Evolutionary conservation across 208 protist genomes (phyloP).

Genomic region (Strigomonas galati): DNA sequence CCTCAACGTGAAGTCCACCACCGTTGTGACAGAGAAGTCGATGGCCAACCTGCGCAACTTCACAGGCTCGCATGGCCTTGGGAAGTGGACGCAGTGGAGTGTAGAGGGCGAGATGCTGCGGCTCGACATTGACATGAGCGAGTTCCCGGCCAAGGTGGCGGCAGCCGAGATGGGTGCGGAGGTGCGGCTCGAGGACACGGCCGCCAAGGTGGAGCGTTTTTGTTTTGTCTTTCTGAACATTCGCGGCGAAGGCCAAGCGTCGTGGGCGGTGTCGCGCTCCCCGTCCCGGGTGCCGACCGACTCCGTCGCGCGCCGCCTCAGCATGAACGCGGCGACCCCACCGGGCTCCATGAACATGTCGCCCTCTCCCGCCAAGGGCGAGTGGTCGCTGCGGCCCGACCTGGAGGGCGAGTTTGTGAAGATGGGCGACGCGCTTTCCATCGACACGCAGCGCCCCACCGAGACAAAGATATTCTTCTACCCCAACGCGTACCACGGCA

Average conservation of each 20-base stretch:
- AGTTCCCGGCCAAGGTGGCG: not conserved
- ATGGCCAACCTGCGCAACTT: not conserved
- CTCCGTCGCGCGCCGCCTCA: not conserved
- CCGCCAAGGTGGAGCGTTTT: not conserved
- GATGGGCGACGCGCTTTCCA: not conserved
- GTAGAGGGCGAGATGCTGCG: slow-evolving; percentile 5
- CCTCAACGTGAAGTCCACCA: not conserved
- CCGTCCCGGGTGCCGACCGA: no score
- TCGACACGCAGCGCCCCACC: not conserved
- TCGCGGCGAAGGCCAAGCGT: not conserved
- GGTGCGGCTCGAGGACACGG: not conserved
- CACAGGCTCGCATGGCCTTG: not conserved
- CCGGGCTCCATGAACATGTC: not conserved
- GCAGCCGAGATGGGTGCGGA: not conserved
- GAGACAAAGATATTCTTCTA: slow-evolving; percentile 1
- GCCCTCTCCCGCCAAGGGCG: not conserved
- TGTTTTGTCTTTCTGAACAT: not conserved
- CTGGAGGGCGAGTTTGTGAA: slow-evolving; percentile 2
- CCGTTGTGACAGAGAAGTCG: not conserved
- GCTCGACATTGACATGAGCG: slow-evolving; percentile 2
- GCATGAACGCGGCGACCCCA: not conserved
- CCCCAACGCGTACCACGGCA: not conserved
- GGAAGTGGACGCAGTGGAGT: not conserved
- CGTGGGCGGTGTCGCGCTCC: no score
- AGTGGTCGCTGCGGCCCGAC: slow-evolving; percentile 4